These are phyloP conservation scores for Yamadazyma conglobata DNA, from an alignment of 1,139 yeast genomes.

Conservation along the genomic window DNA sequence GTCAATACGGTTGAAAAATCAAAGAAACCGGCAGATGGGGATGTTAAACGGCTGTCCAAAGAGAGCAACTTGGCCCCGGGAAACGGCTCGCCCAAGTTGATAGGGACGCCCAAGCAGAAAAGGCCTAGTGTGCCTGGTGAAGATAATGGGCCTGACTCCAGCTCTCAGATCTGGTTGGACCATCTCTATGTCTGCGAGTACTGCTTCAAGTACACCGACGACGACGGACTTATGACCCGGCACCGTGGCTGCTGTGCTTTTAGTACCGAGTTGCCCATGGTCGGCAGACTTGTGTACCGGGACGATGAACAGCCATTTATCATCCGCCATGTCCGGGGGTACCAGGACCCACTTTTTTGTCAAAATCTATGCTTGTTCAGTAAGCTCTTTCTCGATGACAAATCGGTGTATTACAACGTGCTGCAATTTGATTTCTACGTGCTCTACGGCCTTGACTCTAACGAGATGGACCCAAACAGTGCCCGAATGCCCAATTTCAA, in stretches of 20 bases:
- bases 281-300: conserved; percentile 69
- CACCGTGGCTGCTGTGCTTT: conserved; percentile 48
- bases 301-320: conserved; percentile 46
- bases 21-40: conserved; percentile 10
- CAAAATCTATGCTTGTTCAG: conserved; percentile 84
- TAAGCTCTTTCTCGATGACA: conserved; percentile 85
- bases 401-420: conserved; percentile 78
- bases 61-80: neutral
- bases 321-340: conserved; percentile 67
- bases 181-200: conserved; percentile 68
- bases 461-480: conserved; percentile 16
- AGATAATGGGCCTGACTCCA: conserved; percentile 1
- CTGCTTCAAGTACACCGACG: conserved; percentile 77
- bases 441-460: conserved; percentile 48
- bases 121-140: conserved; percentile 4
- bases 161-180: conserved; percentile 64
- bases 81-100: neutral
- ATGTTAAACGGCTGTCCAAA: neutral
- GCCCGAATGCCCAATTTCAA: conserved; percentile 19
- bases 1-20: too few relatives aligned
- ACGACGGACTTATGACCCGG: conserved; percentile 27
- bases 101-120: neutral
- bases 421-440: conserved; percentile 80
- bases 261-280: conserved; percentile 29
- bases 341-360: conserved; percentile 60